These are phyloP conservation scores for Boletus eberwhitei DNA, from an alignment of 768 basidiomycete genomes.

Conservation along the genomic window DNA sequence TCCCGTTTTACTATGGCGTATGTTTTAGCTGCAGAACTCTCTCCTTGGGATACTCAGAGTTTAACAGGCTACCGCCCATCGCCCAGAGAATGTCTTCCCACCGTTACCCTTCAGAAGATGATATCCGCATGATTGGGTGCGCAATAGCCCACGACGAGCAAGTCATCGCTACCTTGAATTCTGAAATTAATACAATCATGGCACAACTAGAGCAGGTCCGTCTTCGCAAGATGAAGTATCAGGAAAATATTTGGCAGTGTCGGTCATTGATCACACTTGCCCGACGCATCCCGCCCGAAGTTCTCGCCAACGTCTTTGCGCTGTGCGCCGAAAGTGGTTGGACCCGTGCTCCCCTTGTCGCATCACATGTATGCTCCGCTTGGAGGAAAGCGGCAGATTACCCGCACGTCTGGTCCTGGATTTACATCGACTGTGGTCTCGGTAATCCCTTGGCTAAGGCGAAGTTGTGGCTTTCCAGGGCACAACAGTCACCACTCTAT, in stretches of 20 bases:
- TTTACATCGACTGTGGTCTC: conserved; percentile 49
- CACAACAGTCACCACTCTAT: conserved; percentile 40
- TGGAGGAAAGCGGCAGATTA: conserved; percentile 53
- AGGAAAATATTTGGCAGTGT: conserved; percentile 41
- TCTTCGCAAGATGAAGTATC: conserved; percentile 40
- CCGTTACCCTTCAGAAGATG: conserved; percentile 19
- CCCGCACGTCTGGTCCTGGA: conserved; percentile 56
- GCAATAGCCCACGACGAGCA: conserved; percentile 38
- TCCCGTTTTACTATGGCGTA: conserved; percentile 2
- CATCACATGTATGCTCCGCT: conserved; percentile 55
- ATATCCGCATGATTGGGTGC: conserved; percentile 13
- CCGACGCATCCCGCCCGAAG: conserved; percentile 51
- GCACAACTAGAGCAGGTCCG: conserved; percentile 41
- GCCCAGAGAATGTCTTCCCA: conserved; percentile 16
- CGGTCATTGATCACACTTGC: conserved; percentile 53
- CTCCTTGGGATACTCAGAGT: not conserved
- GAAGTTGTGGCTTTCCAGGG: conserved; percentile 50
- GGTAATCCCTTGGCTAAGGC: conserved; percentile 41
- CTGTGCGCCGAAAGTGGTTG: conserved; percentile 48
- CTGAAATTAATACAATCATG: conserved; percentile 41
- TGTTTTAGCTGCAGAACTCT: not conserved
- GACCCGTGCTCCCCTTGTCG: conserved; percentile 51
- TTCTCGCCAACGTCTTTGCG: conserved; percentile 54
- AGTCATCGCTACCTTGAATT: conserved; percentile 40
- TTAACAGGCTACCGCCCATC: conserved; percentile 8